Percentiles rank a stretch among this genome's conserved stretches.
Conservation (phyloP, 2,329 filamentous ascomycete species). For the Talaromyces sp. region DNA sequence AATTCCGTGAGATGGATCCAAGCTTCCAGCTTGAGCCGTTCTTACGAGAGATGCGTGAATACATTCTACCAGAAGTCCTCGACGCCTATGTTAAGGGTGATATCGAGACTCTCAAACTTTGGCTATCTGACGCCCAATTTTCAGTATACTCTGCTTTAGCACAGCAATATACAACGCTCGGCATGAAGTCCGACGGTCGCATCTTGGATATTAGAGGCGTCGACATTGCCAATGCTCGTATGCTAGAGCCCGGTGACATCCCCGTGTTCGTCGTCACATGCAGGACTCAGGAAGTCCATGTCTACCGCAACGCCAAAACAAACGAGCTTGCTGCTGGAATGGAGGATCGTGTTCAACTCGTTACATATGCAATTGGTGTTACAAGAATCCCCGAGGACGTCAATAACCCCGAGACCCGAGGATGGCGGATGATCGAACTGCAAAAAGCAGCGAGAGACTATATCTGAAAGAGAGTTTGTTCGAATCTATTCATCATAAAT, state of each 20-base stretch:
- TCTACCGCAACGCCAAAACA: slow-evolving; percentile 88
- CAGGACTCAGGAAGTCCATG: slow-evolving; percentile 94
- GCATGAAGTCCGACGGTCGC: slow-evolving; percentile 87
- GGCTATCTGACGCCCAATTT: slow-evolving; percentile 94
- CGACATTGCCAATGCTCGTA: slow-evolving; percentile 56
- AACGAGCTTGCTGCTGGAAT: slow-evolving; percentile 88
- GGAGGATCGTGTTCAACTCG: slow-evolving; percentile 97
- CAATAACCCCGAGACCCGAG: slow-evolving; percentile 91
- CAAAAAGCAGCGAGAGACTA: slow-evolving; percentile 97
- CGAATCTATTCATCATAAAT: background rate
- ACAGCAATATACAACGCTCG: slow-evolving; percentile 89
- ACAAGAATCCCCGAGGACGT: slow-evolving; percentile 92
- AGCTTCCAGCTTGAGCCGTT: slow-evolving; percentile 93
- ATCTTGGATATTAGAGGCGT: slow-evolving; percentile 95
- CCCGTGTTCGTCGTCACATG: slow-evolving; percentile 97
- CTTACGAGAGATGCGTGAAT: slow-evolving; percentile 90
- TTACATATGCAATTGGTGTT: slow-evolving; percentile 96
- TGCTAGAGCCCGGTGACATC: slow-evolving; percentile 47
- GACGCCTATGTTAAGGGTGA: slow-evolving; percentile 98
- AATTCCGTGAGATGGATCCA: slow-evolving; percentile 93
- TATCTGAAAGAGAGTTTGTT: slow-evolving; percentile 49
- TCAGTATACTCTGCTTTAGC: slow-evolving; percentile 95
- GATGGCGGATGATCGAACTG: slow-evolving; percentile 96
- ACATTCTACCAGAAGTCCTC: slow-evolving; percentile 93
- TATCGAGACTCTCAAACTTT: slow-evolving; percentile 80